Evolutionary conservation across 1,284 basidiomycete species (phyloP), one percentile per base, ranked within the genome.

Genomic region (Rhodotorula sp.): DNA sequence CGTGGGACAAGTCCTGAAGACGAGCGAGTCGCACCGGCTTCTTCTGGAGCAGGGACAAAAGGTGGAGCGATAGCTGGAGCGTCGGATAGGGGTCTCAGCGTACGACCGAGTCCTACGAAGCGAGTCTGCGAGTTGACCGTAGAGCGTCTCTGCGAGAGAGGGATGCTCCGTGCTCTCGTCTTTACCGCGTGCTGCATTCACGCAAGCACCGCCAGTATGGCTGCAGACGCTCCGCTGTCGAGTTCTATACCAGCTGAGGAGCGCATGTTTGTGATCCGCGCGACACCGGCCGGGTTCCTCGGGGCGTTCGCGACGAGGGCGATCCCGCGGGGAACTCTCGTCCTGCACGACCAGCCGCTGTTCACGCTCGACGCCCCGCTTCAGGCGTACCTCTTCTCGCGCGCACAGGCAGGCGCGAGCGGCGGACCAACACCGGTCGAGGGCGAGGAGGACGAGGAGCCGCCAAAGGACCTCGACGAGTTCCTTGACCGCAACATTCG

Each of bases 261-360:
- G 8, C 53, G 53, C 29, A 50, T 71, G 50, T 70, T 75, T 51
- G 51, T 66, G 19, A 58, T 76, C 41, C 64, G 58, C 7, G 64
- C 66, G 3, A 75, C 71, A 6, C 66, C 64, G 4, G n/a, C 48
- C 48, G 73, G 71, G 27, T 74, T 56, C 50, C 73, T 78, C 29
- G 77, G 77, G n/a, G 71, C 74, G 4, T 71, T 77, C 60, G 69
- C 74, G 0, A 32, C 46, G 4, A 25, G n/a, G 15, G 19, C 34
- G 36, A 78, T 77, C 60, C 44, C 56, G 1, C 60, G 59, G 22
- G 76, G 77, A 1, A 54, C 60, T 2, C 68, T 74, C 57, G 75
- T 78, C 34, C 66, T 78, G 44, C 57, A 66, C 66, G 77, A 78
- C 57, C 15, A 57, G 41, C 76, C 77, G n/a, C 66, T 78, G 27